Evolutionary conservation across 306 rosid species (phyloP), one percentile per base, ranked within the genome.

Genomic region (Rosa chinensis): DNA sequence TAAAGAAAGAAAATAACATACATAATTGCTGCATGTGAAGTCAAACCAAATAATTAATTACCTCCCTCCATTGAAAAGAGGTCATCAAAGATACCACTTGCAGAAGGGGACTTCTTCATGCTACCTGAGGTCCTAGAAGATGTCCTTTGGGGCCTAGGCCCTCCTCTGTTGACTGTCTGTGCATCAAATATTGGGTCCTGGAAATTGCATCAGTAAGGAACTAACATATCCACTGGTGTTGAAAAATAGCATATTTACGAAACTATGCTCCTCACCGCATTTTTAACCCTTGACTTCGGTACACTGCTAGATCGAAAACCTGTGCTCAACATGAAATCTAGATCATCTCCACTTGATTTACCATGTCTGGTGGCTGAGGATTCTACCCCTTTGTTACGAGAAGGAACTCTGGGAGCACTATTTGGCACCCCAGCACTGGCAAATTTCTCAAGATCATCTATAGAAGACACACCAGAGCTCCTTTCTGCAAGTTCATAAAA

Each of bases 361-460:
- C 77, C 79, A 59, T 79, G 32, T 84, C 84, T 92, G 44, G 86
- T 75, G 10, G 79, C 62, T 17, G 85, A 76, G 70, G 72, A 80
- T 76, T 82, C 82, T 52, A 73, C 25, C 75, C 35, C 68, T 53
- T 72, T 84, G 53, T 78, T 87, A 62, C 68, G 40, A 75, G 76
- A 79, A 42, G 44, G 81, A 76, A 50, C 43, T 82, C 80, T 83
- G 10, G 77, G 76, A 50, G 87, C 69, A 79, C 82, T 89, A 63
- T 75, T 86, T 72, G 23, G 87, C 82, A 81, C 80, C 64, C 45
- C 78, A 39, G 89, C 92, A 88, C 78, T 89, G 77, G 90, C 92
- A 86, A 95, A 95, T 69, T 87, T 76, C 88, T 89, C 99, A 73
- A 95, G 93, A 78, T 92, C 97, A 16, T 95, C 99, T 70, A 95